A percentile compares a stretch with the other conserved stretches of the same genome.
Conservation (phyloP, 2,329 filamentous ascomycete genomes). For the Aspergillus latus region DNA sequence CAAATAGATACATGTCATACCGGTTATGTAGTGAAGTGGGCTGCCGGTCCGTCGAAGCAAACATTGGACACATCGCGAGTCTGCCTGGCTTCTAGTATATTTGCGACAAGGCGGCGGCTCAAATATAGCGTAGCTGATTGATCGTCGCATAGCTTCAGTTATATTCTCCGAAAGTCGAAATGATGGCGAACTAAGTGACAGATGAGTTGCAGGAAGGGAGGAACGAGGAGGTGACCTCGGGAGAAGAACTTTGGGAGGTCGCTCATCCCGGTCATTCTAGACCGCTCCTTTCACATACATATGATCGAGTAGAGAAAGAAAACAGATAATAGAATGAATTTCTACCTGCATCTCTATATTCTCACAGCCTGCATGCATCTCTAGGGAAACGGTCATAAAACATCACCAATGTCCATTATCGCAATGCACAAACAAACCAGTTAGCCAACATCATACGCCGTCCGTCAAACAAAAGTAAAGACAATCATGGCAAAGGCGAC, state of each 20-base stretch:
- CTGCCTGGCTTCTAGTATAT: background rate
- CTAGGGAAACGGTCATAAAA: slow-evolving; percentile 23
- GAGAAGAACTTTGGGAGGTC: no score
- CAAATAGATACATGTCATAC: background rate
- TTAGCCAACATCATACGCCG: slow-evolving; percentile 6
- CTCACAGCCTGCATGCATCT: slow-evolving; percentile 18
- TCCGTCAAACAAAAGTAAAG: slow-evolving; percentile 7
- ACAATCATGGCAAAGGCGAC: slow-evolving; percentile 17
- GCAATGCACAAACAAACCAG: slow-evolving; percentile 14
- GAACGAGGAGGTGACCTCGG: background rate
- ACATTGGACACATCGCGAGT: background rate
- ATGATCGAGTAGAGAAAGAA: no score
- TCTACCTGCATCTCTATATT: slow-evolving; percentile 25
- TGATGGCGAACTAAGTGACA: background rate
- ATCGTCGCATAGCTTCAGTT: background rate
- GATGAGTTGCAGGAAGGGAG: background rate
- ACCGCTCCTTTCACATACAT: no score
- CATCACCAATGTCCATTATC: slow-evolving; percentile 17
- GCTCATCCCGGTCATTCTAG: no score
- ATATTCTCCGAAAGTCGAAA: background rate
- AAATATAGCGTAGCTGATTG: background rate
- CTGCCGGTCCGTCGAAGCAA: background rate
- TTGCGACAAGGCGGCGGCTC: background rate
- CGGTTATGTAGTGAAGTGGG: background rate
- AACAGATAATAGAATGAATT: slow-evolving; percentile 1